phyloP scores from a whole-genome alignment of 2,329 filamentous ascomycete species.

The Fonsecaea nubica region DNA sequence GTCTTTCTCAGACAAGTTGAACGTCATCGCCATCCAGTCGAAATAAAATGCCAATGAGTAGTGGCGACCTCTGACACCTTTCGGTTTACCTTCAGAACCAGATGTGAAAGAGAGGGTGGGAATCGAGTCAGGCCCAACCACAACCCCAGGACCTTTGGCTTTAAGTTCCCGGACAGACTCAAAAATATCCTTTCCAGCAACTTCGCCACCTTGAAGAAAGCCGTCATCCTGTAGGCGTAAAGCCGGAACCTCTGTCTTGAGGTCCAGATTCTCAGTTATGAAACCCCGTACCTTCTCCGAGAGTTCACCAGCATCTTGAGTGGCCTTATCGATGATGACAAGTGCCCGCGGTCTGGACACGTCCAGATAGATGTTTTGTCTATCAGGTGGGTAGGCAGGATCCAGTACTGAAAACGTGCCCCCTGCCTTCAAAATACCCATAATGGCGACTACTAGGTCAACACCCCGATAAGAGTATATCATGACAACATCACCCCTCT shows the following conservation, averaged over 20 bases:
- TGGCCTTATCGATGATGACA: constrained; percentile 75
- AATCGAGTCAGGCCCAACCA: constrained; percentile 84
- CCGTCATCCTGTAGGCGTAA: constrained; percentile 76
- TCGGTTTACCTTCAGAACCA: constrained; percentile 77
- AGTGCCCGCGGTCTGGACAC: constrained; percentile 76
- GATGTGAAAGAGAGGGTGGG: constrained; percentile 77
- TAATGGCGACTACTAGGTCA: constrained; percentile 76
- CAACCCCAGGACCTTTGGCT: constrained; percentile 68
- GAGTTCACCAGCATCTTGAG: constrained; percentile 69
- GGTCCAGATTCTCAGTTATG: constrained; percentile 72
- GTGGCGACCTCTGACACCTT: constrained; percentile 86
- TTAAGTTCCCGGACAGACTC: constrained; percentile 59
- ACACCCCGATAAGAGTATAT: constrained; percentile 85
- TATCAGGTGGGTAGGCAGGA: constrained; percentile 78
- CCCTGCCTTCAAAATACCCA: constrained; percentile 72
- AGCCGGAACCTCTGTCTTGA: constrained; percentile 77
- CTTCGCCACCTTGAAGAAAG: constrained; percentile 69
- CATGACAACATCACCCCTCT: constrained; percentile 88
- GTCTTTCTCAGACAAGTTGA: constrained; percentile 73
- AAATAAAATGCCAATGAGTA: constrained; percentile 87
- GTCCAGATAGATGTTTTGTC: constrained; percentile 83
- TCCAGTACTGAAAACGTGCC: constrained; percentile 71
- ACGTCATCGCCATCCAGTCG: constrained; percentile 88
- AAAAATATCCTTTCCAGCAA: constrained; percentile 72
- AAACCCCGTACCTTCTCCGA: constrained; percentile 68